These are phyloP conservation scores for Calocybe gangraenosa DNA, from an alignment of 768 basidiomycete genomes.

Conservation along the genomic window DNA sequence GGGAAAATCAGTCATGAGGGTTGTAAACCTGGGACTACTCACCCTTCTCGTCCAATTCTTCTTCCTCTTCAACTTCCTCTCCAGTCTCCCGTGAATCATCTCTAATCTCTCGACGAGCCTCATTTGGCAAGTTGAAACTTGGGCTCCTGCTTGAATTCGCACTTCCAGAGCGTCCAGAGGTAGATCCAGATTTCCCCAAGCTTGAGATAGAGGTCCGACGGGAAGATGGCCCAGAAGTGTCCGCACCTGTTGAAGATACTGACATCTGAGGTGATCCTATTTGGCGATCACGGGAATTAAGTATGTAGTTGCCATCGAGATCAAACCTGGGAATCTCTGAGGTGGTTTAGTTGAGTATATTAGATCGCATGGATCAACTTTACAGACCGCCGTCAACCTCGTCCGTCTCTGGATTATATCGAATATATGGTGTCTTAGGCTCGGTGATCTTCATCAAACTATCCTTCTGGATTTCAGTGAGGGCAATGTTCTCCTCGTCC, in stretches of 20 bases:
- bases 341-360: not conserved
- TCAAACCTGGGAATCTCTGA: constrained; percentile 83
- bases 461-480: constrained; percentile 92
- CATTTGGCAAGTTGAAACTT: constrained; percentile 75
- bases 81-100: constrained; percentile 53
- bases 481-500: constrained; percentile 92
- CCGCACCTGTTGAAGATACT: constrained; percentile 55
- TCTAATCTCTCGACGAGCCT: constrained; percentile 57
- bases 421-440: constrained; percentile 94
- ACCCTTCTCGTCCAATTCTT: constrained; percentile 91
- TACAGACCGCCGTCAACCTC: constrained; percentile 74
- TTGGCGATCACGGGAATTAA: constrained; percentile 24
- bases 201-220: constrained; percentile 74
- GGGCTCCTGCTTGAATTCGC: constrained; percentile 75
- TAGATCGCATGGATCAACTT: constrained; percentile 5
- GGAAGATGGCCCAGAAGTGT: constrained; percentile 66
- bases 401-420: constrained; percentile 87
- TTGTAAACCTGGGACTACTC: constrained; percentile 22
- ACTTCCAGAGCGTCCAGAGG: constrained; percentile 55
- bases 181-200: constrained; percentile 44
- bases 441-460: constrained; percentile 98
- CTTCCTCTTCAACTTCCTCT: constrained; percentile 67
- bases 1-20: not conserved
- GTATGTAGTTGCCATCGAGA: constrained; percentile 41
- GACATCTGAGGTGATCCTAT: constrained; percentile 34